phyloP scores from a whole-genome alignment of 768 basidiomycete species.

The Lactifluus hygrophoroides region DNA sequence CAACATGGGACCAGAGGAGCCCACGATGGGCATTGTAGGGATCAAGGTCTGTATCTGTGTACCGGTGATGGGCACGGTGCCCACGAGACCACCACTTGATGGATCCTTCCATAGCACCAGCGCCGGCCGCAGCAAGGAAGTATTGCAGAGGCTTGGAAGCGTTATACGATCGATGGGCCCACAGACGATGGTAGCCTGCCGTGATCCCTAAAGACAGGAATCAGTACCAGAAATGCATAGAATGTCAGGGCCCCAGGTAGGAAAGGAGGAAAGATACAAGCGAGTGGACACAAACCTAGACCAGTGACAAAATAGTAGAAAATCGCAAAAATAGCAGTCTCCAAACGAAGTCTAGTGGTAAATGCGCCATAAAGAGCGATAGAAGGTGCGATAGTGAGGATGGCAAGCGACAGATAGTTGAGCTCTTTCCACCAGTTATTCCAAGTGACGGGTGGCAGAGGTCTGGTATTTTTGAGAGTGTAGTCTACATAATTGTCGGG shows the following conservation, averaged over 20 bases:
- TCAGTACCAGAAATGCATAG: background rate
- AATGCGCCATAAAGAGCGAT: constrained; percentile 65
- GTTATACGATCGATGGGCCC: constrained; percentile 95
- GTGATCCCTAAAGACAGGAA: constrained; percentile 51
- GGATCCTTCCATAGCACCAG: constrained; percentile 92
- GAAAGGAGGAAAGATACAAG: background rate
- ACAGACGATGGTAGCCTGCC: constrained; percentile 93
- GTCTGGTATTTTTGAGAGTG: constrained; percentile 42
- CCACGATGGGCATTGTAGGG: constrained; percentile 92
- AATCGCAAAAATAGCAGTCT: constrained; percentile 64
- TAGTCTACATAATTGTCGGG: constrained; percentile 52
- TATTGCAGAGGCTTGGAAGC: constrained; percentile 83
- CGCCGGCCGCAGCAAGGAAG: constrained; percentile 71
- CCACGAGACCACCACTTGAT: constrained; percentile 99
- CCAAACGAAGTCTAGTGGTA: constrained; percentile 55
- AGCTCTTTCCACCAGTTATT: constrained; percentile 46
- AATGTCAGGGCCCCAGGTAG: background rate
- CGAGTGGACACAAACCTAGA: constrained; percentile 49
- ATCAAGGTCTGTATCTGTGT: constrained; percentile 95
- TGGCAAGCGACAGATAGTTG: constrained; percentile 67
- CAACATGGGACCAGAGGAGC: constrained; percentile 78
- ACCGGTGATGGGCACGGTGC: constrained; percentile 94
- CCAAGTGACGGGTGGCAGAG: constrained; percentile 40
- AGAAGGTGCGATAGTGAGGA: constrained; percentile 66
- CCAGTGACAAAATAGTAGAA: constrained; percentile 76